Evolutionary conservation across 257 asterid species (phyloP).

Genomic region (Capsicum pubescens): DNA sequence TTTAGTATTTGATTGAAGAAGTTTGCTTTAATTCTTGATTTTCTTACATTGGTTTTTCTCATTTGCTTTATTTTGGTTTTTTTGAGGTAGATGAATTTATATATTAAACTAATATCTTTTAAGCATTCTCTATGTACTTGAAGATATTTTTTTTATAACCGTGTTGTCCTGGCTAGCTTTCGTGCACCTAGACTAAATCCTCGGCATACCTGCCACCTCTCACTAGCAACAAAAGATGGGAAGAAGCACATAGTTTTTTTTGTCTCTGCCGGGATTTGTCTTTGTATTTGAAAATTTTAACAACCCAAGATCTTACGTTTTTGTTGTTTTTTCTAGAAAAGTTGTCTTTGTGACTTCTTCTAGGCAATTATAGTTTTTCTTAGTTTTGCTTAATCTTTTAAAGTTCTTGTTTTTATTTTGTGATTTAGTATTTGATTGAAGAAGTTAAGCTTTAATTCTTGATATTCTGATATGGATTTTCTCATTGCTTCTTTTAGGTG

Average conservation of each 20-base stretch:
- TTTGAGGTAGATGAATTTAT: neutral
- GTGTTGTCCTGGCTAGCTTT: too few species aligned
- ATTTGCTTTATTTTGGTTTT: neutral
- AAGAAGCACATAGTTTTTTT: too few species aligned
- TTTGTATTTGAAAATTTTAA: neutral
- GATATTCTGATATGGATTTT: neutral
- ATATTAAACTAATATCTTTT: too few species aligned
- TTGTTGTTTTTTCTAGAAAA: too few species aligned
- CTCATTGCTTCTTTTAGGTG: slow-evolving; percentile 12
- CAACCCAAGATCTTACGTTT: neutral
- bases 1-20: neutral
- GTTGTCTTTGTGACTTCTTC: too few species aligned
- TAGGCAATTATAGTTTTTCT: too few species aligned
- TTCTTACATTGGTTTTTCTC: neutral
- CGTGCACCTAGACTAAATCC: too few species aligned
- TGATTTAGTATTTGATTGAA: neutral
- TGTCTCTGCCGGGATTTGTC: too few species aligned
- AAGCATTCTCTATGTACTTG: neutral
- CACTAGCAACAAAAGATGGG: too few species aligned
- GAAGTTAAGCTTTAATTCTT: neutral
- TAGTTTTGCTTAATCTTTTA: neutral
- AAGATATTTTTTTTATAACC: neutral
- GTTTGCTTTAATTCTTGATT: slow-evolving; percentile 10
- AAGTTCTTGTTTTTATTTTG: neutral
- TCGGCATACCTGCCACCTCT: too few species aligned